Conservation (phyloP, 345 rosid genomes). For the Gossypioides kirkii region DNA sequence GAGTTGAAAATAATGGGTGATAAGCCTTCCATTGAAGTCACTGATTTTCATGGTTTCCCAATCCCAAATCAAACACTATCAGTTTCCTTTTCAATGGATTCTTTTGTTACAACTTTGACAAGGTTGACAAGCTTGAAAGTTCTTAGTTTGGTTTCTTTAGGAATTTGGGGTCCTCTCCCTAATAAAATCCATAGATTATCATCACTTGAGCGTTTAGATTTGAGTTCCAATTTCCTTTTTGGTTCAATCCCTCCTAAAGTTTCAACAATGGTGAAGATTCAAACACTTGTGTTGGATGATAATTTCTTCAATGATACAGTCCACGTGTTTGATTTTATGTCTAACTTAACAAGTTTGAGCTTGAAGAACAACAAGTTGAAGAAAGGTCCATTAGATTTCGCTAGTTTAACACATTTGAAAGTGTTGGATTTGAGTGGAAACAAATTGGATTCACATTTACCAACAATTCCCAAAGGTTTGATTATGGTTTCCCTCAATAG, state of each 20-base stretch:
- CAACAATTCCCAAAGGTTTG: conserved; percentile 55
- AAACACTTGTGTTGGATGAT: conserved; percentile 51
- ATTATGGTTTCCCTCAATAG: conserved; percentile 65
- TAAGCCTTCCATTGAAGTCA: conserved; percentile 43
- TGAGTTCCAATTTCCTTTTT: conserved; percentile 82
- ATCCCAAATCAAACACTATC: conserved; percentile 69
- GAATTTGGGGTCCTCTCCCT: conserved; percentile 87
- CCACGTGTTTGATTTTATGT: conserved; percentile 55
- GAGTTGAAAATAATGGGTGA: conserved; percentile 83
- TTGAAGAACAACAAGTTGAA: conserved; percentile 57
- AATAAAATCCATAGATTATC: conserved; percentile 69
- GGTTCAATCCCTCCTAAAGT: conserved; percentile 67
- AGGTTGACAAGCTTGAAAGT: conserved; percentile 73
- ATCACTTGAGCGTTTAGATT: conserved; percentile 74
- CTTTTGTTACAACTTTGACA: conserved; percentile 74
- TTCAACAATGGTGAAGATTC: conserved; percentile 73
- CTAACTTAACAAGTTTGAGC: conserved; percentile 57
- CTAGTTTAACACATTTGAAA: conserved; percentile 48
- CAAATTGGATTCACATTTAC: conserved; percentile 60
- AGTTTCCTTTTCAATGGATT: conserved; percentile 64
- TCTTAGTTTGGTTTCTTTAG: conserved; percentile 74
- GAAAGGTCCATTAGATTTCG: conserved; percentile 41
- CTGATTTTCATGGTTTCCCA: conserved; percentile 48
- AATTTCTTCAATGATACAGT: conserved; percentile 74
- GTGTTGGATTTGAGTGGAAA: conserved; percentile 82